Evolutionary conservation across 2,329 filamentous ascomycete species (phyloP).

Genomic region (Dactylonectria macrodidyma): DNA sequence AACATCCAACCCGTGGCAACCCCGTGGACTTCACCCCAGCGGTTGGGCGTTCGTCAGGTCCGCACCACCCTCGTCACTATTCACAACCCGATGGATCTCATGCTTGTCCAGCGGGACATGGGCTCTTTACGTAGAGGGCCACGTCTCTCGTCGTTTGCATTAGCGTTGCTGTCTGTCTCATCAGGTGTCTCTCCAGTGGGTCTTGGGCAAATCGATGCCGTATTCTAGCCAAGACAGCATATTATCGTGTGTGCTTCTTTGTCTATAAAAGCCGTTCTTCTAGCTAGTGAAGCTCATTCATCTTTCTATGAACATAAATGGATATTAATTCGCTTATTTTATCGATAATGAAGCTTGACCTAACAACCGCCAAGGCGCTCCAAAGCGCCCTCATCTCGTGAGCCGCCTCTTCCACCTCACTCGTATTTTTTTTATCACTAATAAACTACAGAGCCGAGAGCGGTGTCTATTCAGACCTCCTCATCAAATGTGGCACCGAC

Average conservation of each 20-base stretch:
- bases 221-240: slow-evolving; percentile 1
- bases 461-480: slow-evolving; percentile 19
- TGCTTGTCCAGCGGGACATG: slow-evolving; percentile 6
- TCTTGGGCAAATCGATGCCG: slow-evolving; percentile 19
- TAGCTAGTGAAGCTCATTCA: neutral
- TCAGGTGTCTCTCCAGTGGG: slow-evolving; percentile 19
- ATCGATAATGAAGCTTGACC: slow-evolving; percentile 21
- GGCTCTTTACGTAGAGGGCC: slow-evolving; percentile 17
- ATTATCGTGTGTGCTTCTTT: neutral
- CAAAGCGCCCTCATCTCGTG: slow-evolving; percentile 21
- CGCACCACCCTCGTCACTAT: neutral
- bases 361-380: slow-evolving; percentile 7
- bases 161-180: slow-evolving; percentile 11
- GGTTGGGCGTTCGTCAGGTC: slow-evolving; percentile 21
- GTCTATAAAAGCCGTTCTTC: neutral
- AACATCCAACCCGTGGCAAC: neutral
- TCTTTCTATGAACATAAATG: neutral
- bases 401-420: neutral
- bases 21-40: slow-evolving; percentile 1
- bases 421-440: neutral
- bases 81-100: slow-evolving; percentile 14
- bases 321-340: neutral
- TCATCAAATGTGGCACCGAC: slow-evolving; percentile 28
- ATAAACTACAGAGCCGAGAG: slow-evolving; percentile 21
- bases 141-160: slow-evolving; percentile 21